Evolutionary conservation across 202 grass and related monocot species (phyloP).

Genomic region (Musa balbisiana): DNA sequence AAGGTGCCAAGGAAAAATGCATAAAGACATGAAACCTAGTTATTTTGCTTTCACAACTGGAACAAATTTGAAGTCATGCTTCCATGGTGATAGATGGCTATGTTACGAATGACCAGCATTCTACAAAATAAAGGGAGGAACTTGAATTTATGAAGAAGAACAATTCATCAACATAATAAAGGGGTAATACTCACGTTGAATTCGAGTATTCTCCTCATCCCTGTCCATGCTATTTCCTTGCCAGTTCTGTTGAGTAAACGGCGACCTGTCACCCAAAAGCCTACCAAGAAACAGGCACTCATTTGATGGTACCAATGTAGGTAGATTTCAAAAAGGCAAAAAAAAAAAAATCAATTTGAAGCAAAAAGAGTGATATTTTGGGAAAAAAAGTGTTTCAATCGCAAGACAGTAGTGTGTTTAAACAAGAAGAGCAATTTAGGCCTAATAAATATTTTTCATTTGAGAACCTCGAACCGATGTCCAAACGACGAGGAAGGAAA

Average conservation of each 20-base stretch:
- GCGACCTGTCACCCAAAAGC: slow-evolving; percentile 88
- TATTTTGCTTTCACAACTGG: not conserved
- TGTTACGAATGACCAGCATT: not conserved
- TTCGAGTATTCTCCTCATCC: slow-evolving; percentile 95
- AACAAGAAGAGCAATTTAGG: no score
- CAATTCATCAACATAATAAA: slow-evolving; percentile 2
- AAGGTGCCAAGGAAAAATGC: not conserved
- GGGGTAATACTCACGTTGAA: slow-evolving; percentile 51
- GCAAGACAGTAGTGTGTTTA: no score
- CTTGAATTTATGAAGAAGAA: not conserved
- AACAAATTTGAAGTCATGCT: not conserved
- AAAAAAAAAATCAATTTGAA: not conserved
- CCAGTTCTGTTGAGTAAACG: slow-evolving; percentile 96
- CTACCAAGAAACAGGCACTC: slow-evolving; percentile 25
- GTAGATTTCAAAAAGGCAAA: not conserved
- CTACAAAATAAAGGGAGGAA: not conserved
- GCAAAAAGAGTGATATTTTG: not conserved
- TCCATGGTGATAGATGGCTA: not conserved
- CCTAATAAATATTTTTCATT: not conserved
- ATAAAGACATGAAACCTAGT: not conserved
- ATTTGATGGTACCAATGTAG: not conserved
- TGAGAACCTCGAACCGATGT: not conserved
- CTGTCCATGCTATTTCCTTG: slow-evolving; percentile 86
- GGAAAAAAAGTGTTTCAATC: not conserved
- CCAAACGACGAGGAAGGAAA: not conserved